A percentile compares a stretch with the other conserved stretches of the same genome.
Conservation (phyloP, 768 basidiomycete species). For the Hypholoma fasciculare region DNA sequence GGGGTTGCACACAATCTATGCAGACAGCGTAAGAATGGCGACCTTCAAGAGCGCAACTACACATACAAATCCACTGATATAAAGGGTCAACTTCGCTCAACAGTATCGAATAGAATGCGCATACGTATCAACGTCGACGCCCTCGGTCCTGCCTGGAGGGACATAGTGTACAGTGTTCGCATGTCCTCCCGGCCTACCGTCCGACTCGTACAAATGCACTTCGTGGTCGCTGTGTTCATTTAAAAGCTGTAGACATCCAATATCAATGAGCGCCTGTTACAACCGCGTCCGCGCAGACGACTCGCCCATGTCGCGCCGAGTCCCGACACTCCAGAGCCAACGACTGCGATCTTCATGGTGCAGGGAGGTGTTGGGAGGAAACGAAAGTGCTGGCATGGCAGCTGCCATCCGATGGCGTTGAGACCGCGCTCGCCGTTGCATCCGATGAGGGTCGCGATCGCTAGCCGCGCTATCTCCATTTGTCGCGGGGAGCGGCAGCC, state of each 20-base stretch:
- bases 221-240: slow-evolving; percentile 76
- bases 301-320: slow-evolving; percentile 74
- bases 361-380: not conserved
- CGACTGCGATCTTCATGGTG: slow-evolving; percentile 64
- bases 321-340: slow-evolving; percentile 81
- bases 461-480: not conserved
- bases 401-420: not conserved
- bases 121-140: slow-evolving; percentile 70
- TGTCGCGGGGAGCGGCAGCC: not conserved
- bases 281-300: not conserved
- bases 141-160: slow-evolving; percentile 34
- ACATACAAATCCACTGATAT: slow-evolving; percentile 57
- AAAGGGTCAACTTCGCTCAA: not conserved
- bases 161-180: slow-evolving; percentile 69
- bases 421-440: not conserved
- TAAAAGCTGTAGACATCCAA: slow-evolving; percentile 44
- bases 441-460: not conserved
- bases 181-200: slow-evolving; percentile 69
- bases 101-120: slow-evolving; percentile 22
- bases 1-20: slow-evolving; percentile 75
- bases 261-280: not conserved
- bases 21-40: not conserved
- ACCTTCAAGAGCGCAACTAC: not conserved
- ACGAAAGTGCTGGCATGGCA: slow-evolving; percentile 6
- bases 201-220: slow-evolving; percentile 75